These are phyloP conservation scores for Pyrus communis DNA, from an alignment of 306 rosid genomes.

Conservation along the genomic window DNA sequence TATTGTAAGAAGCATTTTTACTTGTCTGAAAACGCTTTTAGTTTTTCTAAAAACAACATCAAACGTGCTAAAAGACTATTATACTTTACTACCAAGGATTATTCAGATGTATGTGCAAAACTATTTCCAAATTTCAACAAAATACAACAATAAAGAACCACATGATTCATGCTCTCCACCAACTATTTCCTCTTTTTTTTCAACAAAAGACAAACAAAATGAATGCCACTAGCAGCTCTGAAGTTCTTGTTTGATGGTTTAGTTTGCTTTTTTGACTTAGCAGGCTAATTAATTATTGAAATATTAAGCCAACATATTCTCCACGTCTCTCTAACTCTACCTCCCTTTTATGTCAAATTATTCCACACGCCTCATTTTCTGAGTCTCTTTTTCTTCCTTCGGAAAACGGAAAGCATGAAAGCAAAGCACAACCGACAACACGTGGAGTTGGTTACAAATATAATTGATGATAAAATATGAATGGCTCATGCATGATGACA, in stretches of 20 bases:
- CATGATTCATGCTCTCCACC: background rate
- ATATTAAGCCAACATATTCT: background rate
- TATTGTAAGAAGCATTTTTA: too few species aligned
- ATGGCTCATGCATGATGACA: background rate
- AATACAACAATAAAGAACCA: too few species aligned
- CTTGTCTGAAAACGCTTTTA: too few species aligned
- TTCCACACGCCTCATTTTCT: background rate
- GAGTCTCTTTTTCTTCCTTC: background rate
- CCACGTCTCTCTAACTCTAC: background rate
- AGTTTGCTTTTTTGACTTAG: background rate
- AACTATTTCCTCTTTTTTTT: background rate
- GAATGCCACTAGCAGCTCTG: background rate
- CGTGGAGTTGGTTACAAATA: background rate
- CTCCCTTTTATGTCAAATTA: background rate
- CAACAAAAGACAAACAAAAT: background rate
- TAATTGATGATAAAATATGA: background rate
- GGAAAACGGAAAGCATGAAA: background rate
- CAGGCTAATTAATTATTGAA: background rate
- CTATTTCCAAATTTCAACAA: too few species aligned
- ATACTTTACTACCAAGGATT: too few species aligned
- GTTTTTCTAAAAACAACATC: too few species aligned
- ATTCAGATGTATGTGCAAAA: too few species aligned
- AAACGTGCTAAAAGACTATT: too few species aligned
- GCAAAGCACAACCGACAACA: background rate
- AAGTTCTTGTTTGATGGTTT: background rate